A percentile compares a stretch with the other conserved stretches of the same genome.
phyloP scores from a whole-genome alignment of 306 rosid species.

The Medicago lupulina region DNA sequence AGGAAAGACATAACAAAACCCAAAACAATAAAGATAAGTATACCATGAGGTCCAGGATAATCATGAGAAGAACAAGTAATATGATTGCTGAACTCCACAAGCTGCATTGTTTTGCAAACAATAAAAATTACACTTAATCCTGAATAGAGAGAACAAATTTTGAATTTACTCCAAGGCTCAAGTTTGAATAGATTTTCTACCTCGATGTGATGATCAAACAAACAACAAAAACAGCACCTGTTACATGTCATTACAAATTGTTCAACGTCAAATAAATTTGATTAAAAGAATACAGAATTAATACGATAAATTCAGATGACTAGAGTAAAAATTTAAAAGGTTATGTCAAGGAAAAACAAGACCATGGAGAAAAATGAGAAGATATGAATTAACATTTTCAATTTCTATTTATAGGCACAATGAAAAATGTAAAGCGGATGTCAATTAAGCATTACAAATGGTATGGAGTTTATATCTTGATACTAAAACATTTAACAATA shows the following conservation, averaged over 20 bases:
- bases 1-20: constrained; percentile 25
- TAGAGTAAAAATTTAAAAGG: constrained; percentile 34
- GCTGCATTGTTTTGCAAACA: constrained; percentile 59
- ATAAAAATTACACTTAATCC: constrained; percentile 16
- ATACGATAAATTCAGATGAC: constrained; percentile 18
- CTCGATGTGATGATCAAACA: constrained; percentile 85
- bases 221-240: constrained; percentile 94
- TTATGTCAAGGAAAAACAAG: constrained; percentile 26
- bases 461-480: constrained; percentile 5
- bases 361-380: constrained; percentile 14
- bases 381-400: constrained; percentile 26
- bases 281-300: constrained; percentile 16
- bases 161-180: constrained; percentile 19
- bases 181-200: constrained; percentile 54
- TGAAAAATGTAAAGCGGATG: not conserved
- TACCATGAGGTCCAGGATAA: constrained; percentile 94
- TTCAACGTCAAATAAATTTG: constrained; percentile 27
- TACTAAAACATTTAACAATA: constrained; percentile 32
- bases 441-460: constrained; percentile 10
- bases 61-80: constrained; percentile 87
- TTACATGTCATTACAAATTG: constrained; percentile 40
- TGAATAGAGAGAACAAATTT: constrained; percentile 15
- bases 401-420: constrained; percentile 32
- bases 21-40: constrained; percentile 19
- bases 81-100: constrained; percentile 87